Evolutionary conservation across 2,329 filamentous ascomycete genomes (phyloP), one percentile per base, ranked within the genome.

Genomic region (Allantophomopsis lycopodina): DNA sequence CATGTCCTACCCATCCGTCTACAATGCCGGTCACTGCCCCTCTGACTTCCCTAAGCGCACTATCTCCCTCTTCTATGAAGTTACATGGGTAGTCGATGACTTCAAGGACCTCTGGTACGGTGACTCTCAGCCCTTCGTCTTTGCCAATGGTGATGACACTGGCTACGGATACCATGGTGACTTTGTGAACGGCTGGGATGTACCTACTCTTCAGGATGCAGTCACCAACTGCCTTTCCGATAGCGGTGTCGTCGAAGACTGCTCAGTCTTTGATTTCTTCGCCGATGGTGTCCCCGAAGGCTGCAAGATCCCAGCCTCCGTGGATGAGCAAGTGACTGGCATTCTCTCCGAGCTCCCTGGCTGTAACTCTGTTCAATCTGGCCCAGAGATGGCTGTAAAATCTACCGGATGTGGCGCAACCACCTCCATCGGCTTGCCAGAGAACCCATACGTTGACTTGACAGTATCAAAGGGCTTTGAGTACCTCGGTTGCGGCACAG

Each of bases 401-500:
- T 48, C 50, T n/a, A 42, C 67, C 51, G 58, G 44, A 18, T 73
- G 69, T 44, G 70, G 69, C 40, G 65, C 67, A 15, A 58, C 64
- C 40, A 57, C 60, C 7, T 49, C 55, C 21, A 63, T 74, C 43
- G 68, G 68, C 2, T 43, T 65, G 21, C 69, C 67, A 46, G 51
- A 60, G 36, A 57, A 60, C 17, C 56, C 58, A 44, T 65, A 61
- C 45, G 59, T 56, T 15, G 58, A 68, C 38, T 54, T 67, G 18
- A 66, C 64, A 3, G 48, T 47, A 17, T 60, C 68, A 35, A 60
- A 62, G 39, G 62, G 66, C 35, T 83, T 76, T 63, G 60, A 62
- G 34, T 68, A 73, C 46, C 53, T 69, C n/a, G 79, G 79, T 40
- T 84, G 79, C 60, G 79, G 70, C 50, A 63, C 60, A 20, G 69